phyloP scores from a whole-genome alignment of 441 rosid genomes.

The Bocquillonia castaneifolia region DNA sequence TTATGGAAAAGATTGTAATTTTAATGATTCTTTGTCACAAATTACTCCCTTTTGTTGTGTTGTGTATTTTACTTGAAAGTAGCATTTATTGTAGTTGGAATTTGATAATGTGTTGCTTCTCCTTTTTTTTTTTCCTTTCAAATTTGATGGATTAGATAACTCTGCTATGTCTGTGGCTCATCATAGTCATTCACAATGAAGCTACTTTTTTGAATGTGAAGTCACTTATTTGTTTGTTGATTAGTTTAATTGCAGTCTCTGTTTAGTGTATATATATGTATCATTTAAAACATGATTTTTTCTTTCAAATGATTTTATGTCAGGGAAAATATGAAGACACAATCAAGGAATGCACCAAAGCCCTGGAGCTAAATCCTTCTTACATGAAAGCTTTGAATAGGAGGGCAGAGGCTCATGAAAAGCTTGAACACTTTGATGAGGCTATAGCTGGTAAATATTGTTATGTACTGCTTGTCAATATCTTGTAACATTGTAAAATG shows the following conservation, averaged over 20 bases:
- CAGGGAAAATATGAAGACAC: constrained; percentile 80
- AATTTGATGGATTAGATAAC: too few relatives aligned
- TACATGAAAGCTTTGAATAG: constrained; percentile 71
- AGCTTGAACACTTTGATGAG: constrained; percentile 81
- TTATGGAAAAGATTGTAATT: too few relatives aligned
- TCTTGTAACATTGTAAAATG: not conserved
- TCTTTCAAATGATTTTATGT: not conserved
- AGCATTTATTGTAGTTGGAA: too few relatives aligned
- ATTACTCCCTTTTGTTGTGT: too few relatives aligned
- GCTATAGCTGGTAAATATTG: constrained; percentile 69
- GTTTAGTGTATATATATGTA: not conserved
- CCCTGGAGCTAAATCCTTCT: constrained; percentile 70
- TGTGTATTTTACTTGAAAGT: too few relatives aligned
- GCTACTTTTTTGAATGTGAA: too few relatives aligned
- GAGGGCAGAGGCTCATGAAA: constrained; percentile 86
- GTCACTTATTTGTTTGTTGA: too few relatives aligned
- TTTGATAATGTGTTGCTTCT: too few relatives aligned
- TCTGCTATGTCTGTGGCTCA: too few relatives aligned
- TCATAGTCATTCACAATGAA: too few relatives aligned
- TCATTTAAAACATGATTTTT: not conserved
- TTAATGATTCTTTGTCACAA: too few relatives aligned
- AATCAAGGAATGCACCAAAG: constrained; percentile 76
- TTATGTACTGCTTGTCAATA: not conserved
- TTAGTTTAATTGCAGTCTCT: not conserved
- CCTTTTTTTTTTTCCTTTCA: too few relatives aligned